Evolutionary conservation across 345 rosid genomes (phyloP), one percentile per base, ranked within the genome.

Genomic region (Eucalyptus sp.): DNA sequence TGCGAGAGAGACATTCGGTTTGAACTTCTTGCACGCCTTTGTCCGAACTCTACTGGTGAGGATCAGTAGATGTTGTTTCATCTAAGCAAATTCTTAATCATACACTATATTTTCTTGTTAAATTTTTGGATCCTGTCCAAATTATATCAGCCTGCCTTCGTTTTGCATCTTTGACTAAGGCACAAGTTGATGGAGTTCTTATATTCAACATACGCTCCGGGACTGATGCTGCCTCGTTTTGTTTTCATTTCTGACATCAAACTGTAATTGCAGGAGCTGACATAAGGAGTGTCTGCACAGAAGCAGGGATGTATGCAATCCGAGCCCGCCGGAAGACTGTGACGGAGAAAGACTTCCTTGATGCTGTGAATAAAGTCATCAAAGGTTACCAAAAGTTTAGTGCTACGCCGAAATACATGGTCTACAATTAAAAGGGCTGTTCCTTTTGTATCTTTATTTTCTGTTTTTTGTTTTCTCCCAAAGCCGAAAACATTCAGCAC

Each of bases 381-480:
- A 97, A 97, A 89, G 99, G 99, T 27, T 96, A 97, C 52, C 99
- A 97, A 87, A 97, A 97, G 93, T 97, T 97, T 90, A 96, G 99
- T 89, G 98, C 99, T 12, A 97, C 99, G 1, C 98, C 99, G 1
- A 97, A 97, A 86, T 97, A 97, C 87, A 97, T 96, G 99, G 99
- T 96, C 89, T 97, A 96, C 95, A 96, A 97, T 86, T 96, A 90
- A 92, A 37, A 27, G 15, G 29, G 84, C 48, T 41, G 29, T 11
- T 76, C 29, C 84, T 76, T 76, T 76, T 76, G 0, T 10, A 6
- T 76, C 48, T 10, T 76, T 44, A 10, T 37, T 20, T 5, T 76
- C 83, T 37, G 48, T 20, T 76, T 76, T 71, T 76, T 76, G 83
- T 41, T 76, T 64, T 41, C 83, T 41, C 29, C 29, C 14, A 44